These are phyloP conservation scores for Aureobasidium namibiae DNA, from an alignment of 2,329 filamentous ascomycete species.

Conservation along the genomic window DNA sequence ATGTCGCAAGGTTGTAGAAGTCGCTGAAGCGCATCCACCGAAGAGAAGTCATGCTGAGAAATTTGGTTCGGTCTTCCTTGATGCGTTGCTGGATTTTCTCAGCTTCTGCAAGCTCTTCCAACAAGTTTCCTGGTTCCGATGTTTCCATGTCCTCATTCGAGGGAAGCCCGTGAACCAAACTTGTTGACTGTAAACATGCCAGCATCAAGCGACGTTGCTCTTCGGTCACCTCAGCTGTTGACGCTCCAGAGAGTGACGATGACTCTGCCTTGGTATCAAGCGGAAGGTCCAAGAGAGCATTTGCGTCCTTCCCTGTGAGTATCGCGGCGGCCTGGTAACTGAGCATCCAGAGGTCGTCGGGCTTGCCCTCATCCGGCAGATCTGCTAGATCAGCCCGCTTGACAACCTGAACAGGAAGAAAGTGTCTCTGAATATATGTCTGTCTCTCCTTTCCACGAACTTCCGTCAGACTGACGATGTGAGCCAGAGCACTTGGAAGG, in stretches of 20 bases:
- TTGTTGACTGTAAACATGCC: conserved; percentile 6
- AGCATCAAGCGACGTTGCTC: conserved; percentile 10
- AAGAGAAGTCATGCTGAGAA: conserved; percentile 12
- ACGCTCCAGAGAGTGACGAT: background rate
- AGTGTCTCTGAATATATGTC: conserved; percentile 13
- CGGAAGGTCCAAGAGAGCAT: conserved; percentile 11
- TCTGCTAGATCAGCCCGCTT: conserved; percentile 12
- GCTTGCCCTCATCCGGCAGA: background rate
- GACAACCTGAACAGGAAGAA: conserved; percentile 16
- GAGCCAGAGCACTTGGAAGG: conserved; percentile 14
- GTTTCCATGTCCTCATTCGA: background rate
- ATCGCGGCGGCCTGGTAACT: conserved; percentile 17
- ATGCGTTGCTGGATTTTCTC: conserved; percentile 11
- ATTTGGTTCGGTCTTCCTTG: conserved; percentile 13
- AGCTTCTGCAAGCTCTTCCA: conserved; percentile 12
- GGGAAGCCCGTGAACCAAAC: conserved; percentile 9
- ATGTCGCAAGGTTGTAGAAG: conserved; percentile 13
- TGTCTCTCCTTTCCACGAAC: background rate
- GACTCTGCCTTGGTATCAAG: conserved; percentile 1
- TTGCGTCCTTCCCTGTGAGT: conserved; percentile 10
- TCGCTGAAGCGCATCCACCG: conserved; percentile 15
- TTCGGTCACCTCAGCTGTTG: background rate
- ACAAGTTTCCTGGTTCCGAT: background rate
- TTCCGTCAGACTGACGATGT: conserved; percentile 9
- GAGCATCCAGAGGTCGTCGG: conserved; percentile 16